A percentile compares a stretch with the other conserved stretches of the same genome.
Conservation (phyloP, 169 alveolate species). For the Eimeria praecox region DNA sequence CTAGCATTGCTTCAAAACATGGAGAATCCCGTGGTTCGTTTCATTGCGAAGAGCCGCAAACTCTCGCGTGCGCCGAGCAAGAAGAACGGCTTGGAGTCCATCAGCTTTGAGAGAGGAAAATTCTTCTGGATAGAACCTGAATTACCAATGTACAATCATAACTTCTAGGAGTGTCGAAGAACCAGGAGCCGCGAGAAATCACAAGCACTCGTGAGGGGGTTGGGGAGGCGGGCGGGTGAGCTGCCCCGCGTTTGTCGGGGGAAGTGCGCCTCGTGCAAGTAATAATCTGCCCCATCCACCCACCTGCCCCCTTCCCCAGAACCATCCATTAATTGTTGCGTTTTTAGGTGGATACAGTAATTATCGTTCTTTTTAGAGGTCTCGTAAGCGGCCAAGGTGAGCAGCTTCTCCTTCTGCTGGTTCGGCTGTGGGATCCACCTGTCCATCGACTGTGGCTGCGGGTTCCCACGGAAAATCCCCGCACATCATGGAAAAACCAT, state of each 20-base stretch:
- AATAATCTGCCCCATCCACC: no score
- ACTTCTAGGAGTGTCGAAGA: not conserved
- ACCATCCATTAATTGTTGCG: no score
- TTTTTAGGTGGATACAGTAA: no score
- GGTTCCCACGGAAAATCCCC: no score
- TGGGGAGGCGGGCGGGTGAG: not conserved
- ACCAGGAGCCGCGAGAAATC: not conserved
- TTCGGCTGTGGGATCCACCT: no score
- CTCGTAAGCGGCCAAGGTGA: no score
- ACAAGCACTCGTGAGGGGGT: not conserved
- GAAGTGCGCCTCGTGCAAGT: not conserved
- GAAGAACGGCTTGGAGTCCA: not conserved
- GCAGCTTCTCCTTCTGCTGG: no score
- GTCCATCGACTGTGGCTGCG: no score
- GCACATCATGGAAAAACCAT: no score
- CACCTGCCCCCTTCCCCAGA: no score
- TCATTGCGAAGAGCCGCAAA: not conserved
- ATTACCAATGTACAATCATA: not conserved
- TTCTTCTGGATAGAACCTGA: not conserved
- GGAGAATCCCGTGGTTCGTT: not conserved
- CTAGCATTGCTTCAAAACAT: not conserved
- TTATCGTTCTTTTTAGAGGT: no score
- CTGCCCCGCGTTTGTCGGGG: not conserved
- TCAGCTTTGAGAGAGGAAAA: not conserved
- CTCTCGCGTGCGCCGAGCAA: not conserved